A percentile compares a stretch with the other conserved stretches of the same genome.
Evolutionary conservation across 176 grass and related monocot genomes (phyloP).

Genomic region (Rhynchospora breviuscula): DNA sequence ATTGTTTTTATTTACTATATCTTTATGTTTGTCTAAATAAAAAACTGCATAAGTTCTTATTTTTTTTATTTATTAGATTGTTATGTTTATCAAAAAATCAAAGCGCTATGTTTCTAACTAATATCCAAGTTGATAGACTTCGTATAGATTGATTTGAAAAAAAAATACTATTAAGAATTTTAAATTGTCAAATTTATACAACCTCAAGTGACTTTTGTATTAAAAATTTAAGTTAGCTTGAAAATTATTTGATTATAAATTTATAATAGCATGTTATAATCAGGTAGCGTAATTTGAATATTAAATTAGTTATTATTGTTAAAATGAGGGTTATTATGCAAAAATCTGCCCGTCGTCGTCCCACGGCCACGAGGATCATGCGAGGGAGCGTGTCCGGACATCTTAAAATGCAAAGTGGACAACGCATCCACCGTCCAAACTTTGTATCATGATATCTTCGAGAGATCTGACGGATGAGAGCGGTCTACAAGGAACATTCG

Average conservation of each 20-base stretch:
- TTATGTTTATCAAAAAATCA: too few relatives aligned
- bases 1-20: not conserved
- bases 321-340: not conserved
- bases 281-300: too few relatives aligned
- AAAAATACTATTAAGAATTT: not conserved
- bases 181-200: not conserved
- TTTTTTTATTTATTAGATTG: too few relatives aligned
- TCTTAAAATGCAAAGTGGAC: not conserved
- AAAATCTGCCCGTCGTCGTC: not conserved
- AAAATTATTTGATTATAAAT: too few relatives aligned
- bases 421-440: not conserved
- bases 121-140: not conserved
- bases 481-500: not conserved
- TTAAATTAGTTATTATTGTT: not conserved
- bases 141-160: not conserved
- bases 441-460: not conserved
- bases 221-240: not conserved
- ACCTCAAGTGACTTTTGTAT: not conserved
- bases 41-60: not conserved
- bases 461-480: not conserved
- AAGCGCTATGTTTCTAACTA: not conserved
- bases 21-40: not conserved
- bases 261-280: too few relatives aligned
- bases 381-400: not conserved
- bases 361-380: not conserved